phyloP scores from a whole-genome alignment of 2,329 filamentous ascomycete species.

The Chalara sp. region DNA sequence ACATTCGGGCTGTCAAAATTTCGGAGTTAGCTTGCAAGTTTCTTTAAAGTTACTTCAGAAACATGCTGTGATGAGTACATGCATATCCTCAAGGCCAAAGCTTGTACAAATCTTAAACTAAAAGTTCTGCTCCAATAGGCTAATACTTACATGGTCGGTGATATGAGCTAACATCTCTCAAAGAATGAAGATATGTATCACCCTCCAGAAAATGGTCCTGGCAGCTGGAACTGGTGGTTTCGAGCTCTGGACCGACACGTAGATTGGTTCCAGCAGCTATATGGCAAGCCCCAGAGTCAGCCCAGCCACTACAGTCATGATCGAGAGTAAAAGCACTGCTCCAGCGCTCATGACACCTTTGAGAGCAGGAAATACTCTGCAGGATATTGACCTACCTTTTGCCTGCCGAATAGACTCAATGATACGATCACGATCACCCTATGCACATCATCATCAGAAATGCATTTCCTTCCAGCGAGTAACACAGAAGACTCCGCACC shows the following conservation, averaged over 20 bases:
- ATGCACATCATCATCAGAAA: constrained; percentile 39
- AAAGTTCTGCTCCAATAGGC: no score
- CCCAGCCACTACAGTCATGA: no score
- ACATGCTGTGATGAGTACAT: no score
- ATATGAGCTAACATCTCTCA: constrained; percentile 38
- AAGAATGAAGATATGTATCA: constrained; percentile 18
- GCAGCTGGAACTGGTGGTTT: constrained; percentile 44
- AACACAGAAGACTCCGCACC: no score
- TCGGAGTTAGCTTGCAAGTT: constrained; percentile 52
- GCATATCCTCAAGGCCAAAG: constrained; percentile 5
- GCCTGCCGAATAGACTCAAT: constrained; percentile 49
- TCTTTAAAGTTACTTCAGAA: constrained; percentile 27
- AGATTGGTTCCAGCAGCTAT: constrained; percentile 37
- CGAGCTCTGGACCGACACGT: constrained; percentile 42
- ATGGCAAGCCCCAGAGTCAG: no score
- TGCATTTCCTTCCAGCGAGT: constrained; percentile 12
- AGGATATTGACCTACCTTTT: constrained; percentile 35
- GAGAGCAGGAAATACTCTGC: no score
- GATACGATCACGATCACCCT: constrained; percentile 53
- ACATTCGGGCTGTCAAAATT: constrained; percentile 25
- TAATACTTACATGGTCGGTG: no score
- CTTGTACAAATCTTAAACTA: constrained; percentile 28
- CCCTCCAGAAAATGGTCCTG: constrained; percentile 42
- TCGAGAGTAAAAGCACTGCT: no score
- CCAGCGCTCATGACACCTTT: no score